A percentile compares a stretch with the other conserved stretches of the same genome.
phyloP scores from a whole-genome alignment of 192 early-diverging fungal genomes.

The Funneliformis mosseae region DNA sequence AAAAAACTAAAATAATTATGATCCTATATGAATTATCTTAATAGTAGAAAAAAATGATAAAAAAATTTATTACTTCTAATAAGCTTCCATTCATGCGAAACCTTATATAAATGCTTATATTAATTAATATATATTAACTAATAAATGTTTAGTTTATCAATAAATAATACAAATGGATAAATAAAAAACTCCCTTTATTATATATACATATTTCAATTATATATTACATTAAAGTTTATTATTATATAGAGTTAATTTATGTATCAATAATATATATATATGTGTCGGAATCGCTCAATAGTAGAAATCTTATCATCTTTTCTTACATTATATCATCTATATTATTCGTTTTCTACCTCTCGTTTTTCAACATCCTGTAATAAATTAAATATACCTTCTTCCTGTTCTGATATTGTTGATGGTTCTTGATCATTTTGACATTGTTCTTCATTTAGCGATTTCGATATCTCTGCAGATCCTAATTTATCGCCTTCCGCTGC shows the following conservation, averaged over 20 bases:
- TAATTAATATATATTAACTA: too few species aligned
- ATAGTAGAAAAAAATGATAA: background rate
- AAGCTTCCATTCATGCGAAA: too few species aligned
- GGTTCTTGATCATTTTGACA: background rate
- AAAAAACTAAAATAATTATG: constrained; percentile 14
- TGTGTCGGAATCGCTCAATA: too few species aligned
- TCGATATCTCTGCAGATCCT: background rate
- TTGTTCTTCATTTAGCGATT: background rate
- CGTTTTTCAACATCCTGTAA: background rate
- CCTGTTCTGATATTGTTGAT: background rate
- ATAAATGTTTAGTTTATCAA: too few species aligned
- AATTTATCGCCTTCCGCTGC: background rate
- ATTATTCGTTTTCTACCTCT: background rate
- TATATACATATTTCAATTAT: too few species aligned
- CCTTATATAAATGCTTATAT: too few species aligned
- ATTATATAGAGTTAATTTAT: too few species aligned
- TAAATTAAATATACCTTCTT: background rate
- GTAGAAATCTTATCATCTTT: background rate
- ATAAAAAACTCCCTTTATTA: too few species aligned
- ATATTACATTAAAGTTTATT: too few species aligned
- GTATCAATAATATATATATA: too few species aligned
- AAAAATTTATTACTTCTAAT: background rate
- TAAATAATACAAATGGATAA: too few species aligned
- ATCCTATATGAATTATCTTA: constrained; percentile 20
- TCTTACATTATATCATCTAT: background rate